These are phyloP conservation scores for Lentinula sp. DNA, from an alignment of 768 basidiomycete genomes.

Conservation along the genomic window DNA sequence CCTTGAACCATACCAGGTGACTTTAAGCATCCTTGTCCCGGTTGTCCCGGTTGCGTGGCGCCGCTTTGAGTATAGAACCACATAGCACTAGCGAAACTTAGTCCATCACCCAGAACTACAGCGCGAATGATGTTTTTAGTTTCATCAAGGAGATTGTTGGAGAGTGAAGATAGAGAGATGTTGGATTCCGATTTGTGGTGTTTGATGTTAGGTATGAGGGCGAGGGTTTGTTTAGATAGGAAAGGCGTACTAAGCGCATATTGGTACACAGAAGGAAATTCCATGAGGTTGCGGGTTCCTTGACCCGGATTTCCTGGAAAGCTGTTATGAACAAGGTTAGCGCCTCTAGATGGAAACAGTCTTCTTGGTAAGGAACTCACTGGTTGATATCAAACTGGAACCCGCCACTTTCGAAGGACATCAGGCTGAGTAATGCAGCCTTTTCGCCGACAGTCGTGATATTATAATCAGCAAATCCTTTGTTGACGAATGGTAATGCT, in stretches of 20 bases:
- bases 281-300: constrained; percentile 18
- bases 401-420: constrained; percentile 15
- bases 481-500: constrained; percentile 18
- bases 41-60: background rate
- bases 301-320: constrained; percentile 14
- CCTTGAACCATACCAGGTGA: constrained; percentile 13
- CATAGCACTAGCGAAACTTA: constrained; percentile 19
- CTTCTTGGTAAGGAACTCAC: constrained; percentile 6
- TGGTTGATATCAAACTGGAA: constrained; percentile 19
- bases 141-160: constrained; percentile 2
- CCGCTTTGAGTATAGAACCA: constrained; percentile 18
- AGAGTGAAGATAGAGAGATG: background rate
- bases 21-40: constrained; percentile 12
- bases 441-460: constrained; percentile 15
- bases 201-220: constrained; percentile 10
- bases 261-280: constrained; percentile 17
- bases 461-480: constrained; percentile 12
- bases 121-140: constrained; percentile 15
- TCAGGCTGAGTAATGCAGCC: constrained; percentile 16
- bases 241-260: constrained; percentile 18
- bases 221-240: constrained; percentile 10
- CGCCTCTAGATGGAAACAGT: background rate
- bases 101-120: constrained; percentile 14
- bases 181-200: background rate
- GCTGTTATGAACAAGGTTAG: background rate